Conservation (phyloP, 2,329 filamentous ascomycete genomes). For the Nemania sp. region DNA sequence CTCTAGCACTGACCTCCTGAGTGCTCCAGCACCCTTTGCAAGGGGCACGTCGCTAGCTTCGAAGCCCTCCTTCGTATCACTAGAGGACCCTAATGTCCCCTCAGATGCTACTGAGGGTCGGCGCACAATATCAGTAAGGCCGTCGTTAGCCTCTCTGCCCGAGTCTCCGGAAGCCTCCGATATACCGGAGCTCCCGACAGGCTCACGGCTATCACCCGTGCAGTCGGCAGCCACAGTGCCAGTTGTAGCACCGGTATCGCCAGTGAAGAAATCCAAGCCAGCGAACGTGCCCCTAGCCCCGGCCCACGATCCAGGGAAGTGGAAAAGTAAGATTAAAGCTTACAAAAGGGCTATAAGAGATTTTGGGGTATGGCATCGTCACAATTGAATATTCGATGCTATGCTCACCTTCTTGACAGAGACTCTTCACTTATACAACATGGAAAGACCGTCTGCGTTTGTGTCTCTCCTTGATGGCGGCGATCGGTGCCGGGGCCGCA, state of each 20-base stretch:
- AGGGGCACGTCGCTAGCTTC: conserved; percentile 30
- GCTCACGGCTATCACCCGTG: conserved; percentile 27
- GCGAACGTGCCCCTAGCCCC: conserved; percentile 13
- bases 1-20: conserved; percentile 30
- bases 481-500: conserved; percentile 36
- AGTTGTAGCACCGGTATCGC: conserved; percentile 22
- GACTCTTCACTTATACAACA: conserved; percentile 39
- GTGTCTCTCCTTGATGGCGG: conserved; percentile 29
- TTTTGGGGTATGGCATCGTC: conserved; percentile 31
- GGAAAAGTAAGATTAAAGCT: conserved; percentile 20
- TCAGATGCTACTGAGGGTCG: conserved; percentile 7
- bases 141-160: conserved; percentile 30
- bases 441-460: conserved; percentile 34
- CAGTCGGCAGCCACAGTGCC: conserved; percentile 27
- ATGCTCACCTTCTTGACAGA: conserved; percentile 28
- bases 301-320: conserved; percentile 18
- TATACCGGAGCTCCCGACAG: conserved; percentile 19
- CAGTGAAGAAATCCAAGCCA: conserved; percentile 14
- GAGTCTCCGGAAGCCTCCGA: conserved; percentile 27
- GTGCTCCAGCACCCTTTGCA: conserved; percentile 29
- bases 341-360: conserved; percentile 30
- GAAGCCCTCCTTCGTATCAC: conserved; percentile 26
- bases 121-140: conserved; percentile 29
- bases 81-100: conserved; percentile 12
- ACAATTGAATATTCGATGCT: not conserved